These are phyloP conservation scores for Saccharomycopsis lassenensis DNA, from an alignment of 805 yeast genomes.

Conservation along the genomic window DNA sequence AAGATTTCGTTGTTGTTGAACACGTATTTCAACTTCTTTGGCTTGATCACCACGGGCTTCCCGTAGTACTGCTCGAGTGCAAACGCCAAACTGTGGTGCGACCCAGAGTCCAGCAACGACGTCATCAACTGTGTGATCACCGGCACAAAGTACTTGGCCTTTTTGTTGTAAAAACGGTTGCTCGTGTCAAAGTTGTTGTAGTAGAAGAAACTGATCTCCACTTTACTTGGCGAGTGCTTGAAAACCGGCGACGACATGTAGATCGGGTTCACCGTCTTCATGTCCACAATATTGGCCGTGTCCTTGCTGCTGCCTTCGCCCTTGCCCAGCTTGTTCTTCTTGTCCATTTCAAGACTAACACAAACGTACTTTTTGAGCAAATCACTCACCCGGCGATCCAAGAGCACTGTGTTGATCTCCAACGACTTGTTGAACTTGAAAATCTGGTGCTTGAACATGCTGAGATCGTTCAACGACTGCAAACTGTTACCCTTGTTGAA, in stretches of 20 bases:
- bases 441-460: constrained; percentile 13
- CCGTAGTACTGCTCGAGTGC: constrained; percentile 11
- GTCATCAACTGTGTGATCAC: constrained; percentile 10
- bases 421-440: constrained; percentile 13
- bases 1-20: constrained; percentile 11
- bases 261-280: constrained; percentile 8
- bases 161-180: constrained; percentile 9
- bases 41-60: constrained; percentile 11
- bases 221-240: constrained; percentile 10
- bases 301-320: constrained; percentile 1
- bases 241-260: constrained; percentile 12
- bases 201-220: constrained; percentile 15
- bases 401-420: constrained; percentile 14
- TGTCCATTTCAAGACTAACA: constrained; percentile 4
- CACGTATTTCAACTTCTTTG: constrained; percentile 13
- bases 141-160: constrained; percentile 12
- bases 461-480: constrained; percentile 13
- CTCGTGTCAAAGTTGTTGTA: constrained; percentile 4
- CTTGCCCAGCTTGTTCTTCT: no score
- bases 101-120: constrained; percentile 5
- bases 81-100: constrained; percentile 3
- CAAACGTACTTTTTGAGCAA: constrained; percentile 11
- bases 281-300: constrained; percentile 1
- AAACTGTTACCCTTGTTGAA: constrained; percentile 14
- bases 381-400: constrained; percentile 11